Conservation (phyloP, 257 asterid genomes). For the Jasminum sambac region DNA sequence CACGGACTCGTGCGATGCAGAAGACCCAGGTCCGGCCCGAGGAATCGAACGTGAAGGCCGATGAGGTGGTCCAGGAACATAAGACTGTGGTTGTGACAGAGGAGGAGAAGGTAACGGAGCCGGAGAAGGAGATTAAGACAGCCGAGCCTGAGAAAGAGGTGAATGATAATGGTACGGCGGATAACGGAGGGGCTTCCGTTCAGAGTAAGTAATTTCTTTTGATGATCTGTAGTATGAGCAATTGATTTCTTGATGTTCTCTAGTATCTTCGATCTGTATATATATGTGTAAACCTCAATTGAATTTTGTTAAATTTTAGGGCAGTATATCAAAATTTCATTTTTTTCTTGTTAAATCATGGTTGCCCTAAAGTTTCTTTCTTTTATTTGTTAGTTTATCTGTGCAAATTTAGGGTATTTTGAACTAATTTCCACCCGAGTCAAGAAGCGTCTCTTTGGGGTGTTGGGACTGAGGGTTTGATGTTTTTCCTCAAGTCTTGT, state of each 20-base stretch:
- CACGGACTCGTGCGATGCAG: constrained; percentile 45
- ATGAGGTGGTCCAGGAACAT: constrained; percentile 41
- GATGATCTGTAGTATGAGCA: not conserved
- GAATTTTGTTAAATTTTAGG: not conserved
- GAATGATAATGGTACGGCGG: constrained; percentile 15
- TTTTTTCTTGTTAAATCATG: not conserved
- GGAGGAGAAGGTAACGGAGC: constrained; percentile 30
- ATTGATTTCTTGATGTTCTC: constrained; percentile 7
- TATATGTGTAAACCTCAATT: not conserved
- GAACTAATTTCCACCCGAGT: not conserved
- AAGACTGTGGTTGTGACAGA: constrained; percentile 24
- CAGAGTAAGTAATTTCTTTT: constrained; percentile 36
- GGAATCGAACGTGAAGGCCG: constrained; percentile 40
- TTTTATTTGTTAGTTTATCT: not conserved
- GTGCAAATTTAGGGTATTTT: not conserved
- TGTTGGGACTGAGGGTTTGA: not conserved
- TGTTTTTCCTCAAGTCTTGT: not conserved
- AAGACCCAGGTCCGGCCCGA: constrained; percentile 29
- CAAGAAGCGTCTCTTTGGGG: not conserved
- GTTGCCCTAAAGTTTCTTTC: not conserved
- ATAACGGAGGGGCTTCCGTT: constrained; percentile 13
- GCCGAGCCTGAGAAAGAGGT: constrained; percentile 17
- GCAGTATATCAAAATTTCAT: not conserved
- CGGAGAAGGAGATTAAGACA: not conserved
- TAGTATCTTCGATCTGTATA: constrained; percentile 15